These are phyloP conservation scores for Paraurostyla sp. DNA, from an alignment of 73 alveolate genomes.

Conservation along the genomic window DNA sequence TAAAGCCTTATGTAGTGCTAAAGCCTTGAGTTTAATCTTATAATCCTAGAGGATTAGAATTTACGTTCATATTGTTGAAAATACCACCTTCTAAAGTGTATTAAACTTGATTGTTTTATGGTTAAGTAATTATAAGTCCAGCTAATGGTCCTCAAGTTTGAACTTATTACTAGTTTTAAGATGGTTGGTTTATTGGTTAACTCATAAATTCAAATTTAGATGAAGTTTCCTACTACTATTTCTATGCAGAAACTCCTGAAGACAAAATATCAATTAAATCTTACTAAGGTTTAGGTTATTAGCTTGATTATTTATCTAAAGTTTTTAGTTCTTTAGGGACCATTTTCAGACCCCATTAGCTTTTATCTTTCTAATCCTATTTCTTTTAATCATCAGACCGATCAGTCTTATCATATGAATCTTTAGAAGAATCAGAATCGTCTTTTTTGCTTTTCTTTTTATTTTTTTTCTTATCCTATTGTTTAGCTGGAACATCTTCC, in stretches of 20 bases:
- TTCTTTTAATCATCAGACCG: not conserved
- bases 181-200: no score
- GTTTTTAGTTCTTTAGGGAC: not conserved
- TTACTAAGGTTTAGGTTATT: not conserved
- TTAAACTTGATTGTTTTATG: not conserved
- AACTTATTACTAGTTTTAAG: no score
- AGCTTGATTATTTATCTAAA: not conserved
- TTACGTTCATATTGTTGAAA: no score
- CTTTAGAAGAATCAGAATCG: constrained; percentile 21
- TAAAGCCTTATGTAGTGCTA: no score
- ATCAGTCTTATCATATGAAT: not conserved
- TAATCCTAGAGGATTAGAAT: no score
- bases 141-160: not conserved
- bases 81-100: no score
- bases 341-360: not conserved
- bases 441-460: constrained; percentile 37
- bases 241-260: not conserved
- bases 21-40: no score
- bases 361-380: not conserved
- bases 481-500: not conserved
- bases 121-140: not conserved
- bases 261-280: not conserved
- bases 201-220: no score
- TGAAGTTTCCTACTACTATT: not conserved
- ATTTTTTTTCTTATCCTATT: constrained; percentile 31